Percentiles rank a stretch among this genome's conserved stretches.
phyloP scores from a whole-genome alignment of 164 flowering plant species.

The Brasenia schreberi region DNA sequence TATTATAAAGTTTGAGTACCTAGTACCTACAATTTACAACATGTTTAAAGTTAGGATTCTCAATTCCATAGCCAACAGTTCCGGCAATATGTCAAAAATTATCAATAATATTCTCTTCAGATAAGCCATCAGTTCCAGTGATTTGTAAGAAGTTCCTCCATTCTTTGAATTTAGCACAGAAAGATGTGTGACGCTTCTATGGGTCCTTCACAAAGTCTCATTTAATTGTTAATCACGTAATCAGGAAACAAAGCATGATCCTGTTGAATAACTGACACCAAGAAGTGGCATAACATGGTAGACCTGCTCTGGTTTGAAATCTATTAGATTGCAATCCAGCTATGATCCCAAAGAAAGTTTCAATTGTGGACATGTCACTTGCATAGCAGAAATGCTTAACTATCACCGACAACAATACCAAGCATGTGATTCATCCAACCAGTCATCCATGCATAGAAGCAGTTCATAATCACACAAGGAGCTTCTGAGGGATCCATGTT shows the following conservation, averaged over 20 bases:
- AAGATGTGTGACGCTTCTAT: not conserved
- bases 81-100: too few relatives aligned
- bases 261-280: too few relatives aligned
- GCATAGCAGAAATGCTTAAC: not conserved
- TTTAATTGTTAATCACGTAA: not conserved
- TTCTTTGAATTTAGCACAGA: not conserved
- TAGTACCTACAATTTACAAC: not conserved
- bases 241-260: not conserved
- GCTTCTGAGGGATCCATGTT: not conserved
- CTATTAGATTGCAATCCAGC: too few relatives aligned
- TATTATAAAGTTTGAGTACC: not conserved
- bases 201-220: not conserved
- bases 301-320: too few relatives aligned
- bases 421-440: not conserved
- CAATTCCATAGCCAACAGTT: not conserved
- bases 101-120: too few relatives aligned
- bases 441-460: not conserved
- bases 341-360: too few relatives aligned
- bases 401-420: not conserved
- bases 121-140: too few relatives aligned
- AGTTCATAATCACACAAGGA: not conserved
- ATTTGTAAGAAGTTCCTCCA: not conserved
- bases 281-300: too few relatives aligned
- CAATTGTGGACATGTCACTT: not conserved
- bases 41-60: not conserved